Conservation (phyloP, 192 early-diverging fungal genomes). For the Podila epicladia region DNA sequence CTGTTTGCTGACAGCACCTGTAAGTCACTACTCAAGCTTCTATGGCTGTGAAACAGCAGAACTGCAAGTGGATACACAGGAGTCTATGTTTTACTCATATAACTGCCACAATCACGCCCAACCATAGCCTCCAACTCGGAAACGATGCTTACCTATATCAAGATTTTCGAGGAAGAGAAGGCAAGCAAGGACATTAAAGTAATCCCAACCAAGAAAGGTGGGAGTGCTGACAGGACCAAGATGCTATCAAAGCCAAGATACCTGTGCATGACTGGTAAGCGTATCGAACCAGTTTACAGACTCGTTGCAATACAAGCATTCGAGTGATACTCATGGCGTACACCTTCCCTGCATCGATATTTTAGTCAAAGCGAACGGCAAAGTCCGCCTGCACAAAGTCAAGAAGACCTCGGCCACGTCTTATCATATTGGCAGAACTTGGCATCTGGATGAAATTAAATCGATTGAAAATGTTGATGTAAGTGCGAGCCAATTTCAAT, state of each 20-base stretch:
- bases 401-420: slow-evolving; percentile 59
- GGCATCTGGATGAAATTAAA: slow-evolving; percentile 64
- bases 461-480: slow-evolving; percentile 62
- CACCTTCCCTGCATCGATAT: neutral
- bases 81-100: neutral
- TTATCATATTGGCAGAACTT: slow-evolving; percentile 64
- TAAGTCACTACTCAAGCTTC: slow-evolving; percentile 7
- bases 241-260: slow-evolving; percentile 63
- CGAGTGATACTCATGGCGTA: neutral
- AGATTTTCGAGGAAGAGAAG: slow-evolving; percentile 63
- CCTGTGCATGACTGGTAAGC: slow-evolving; percentile 61
- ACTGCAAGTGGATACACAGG: neutral
- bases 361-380: slow-evolving; percentile 51
- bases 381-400: slow-evolving; percentile 59
- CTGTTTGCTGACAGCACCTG: slow-evolving; percentile 43
- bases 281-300: no score
- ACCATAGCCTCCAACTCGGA: slow-evolving; percentile 28
- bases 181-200: slow-evolving; percentile 32
- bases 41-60: neutral
- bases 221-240: slow-evolving; percentile 30
- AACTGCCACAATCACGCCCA: no score
- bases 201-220: slow-evolving; percentile 21
- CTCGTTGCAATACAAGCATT: no score
- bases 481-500: slow-evolving; percentile 6
- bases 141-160: slow-evolving; percentile 55